Percentiles rank a stretch among this genome's conserved stretches.
Conservation (phyloP, 2,329 filamentous ascomycete species). For the Penicillium sp. region DNA sequence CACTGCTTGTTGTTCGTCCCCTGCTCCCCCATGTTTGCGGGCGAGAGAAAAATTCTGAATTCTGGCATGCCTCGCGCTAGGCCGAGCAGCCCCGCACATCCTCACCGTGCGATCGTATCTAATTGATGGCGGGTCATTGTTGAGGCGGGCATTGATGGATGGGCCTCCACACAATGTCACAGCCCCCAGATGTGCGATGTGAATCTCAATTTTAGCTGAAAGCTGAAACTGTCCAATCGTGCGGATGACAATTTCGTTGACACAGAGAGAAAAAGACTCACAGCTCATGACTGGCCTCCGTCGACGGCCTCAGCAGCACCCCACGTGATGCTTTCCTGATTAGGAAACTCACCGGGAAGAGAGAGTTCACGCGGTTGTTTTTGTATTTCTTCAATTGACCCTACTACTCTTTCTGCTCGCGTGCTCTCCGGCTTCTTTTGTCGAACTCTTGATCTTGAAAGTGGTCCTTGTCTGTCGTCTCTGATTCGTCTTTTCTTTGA, state of each 20-base stretch:
- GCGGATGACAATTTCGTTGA: background rate
- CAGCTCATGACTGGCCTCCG: background rate
- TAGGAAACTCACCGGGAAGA: slow-evolving; percentile 16
- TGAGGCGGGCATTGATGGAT: background rate
- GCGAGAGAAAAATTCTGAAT: background rate
- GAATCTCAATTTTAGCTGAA: slow-evolving; percentile 8
- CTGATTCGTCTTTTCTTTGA: background rate
- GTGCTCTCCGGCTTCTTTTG: background rate
- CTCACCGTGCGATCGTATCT: slow-evolving; percentile 1
- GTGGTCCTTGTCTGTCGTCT: background rate
- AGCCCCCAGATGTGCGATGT: slow-evolving; percentile 4
- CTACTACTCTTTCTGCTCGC: background rate
- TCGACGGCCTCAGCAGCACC: background rate
- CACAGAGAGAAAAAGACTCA: background rate
- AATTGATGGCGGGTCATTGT: slow-evolving; percentile 2
- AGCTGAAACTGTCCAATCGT: slow-evolving; percentile 5
- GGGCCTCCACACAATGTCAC: background rate
- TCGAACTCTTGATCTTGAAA: background rate
- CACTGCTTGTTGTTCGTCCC: background rate
- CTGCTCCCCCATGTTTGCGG: background rate
- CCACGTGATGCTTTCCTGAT: slow-evolving; percentile 27
- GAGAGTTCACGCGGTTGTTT: slow-evolving; percentile 1
- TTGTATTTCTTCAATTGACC: slow-evolving; percentile 7
- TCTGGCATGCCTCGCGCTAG: slow-evolving; percentile 4
- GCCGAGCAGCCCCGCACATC: slow-evolving; percentile 2